Percentiles rank a stretch among this genome's conserved stretches.
Evolutionary conservation across 495 filamentous ascomycete species (phyloP).

Genomic region (Friedmanniomyces simplex): DNA sequence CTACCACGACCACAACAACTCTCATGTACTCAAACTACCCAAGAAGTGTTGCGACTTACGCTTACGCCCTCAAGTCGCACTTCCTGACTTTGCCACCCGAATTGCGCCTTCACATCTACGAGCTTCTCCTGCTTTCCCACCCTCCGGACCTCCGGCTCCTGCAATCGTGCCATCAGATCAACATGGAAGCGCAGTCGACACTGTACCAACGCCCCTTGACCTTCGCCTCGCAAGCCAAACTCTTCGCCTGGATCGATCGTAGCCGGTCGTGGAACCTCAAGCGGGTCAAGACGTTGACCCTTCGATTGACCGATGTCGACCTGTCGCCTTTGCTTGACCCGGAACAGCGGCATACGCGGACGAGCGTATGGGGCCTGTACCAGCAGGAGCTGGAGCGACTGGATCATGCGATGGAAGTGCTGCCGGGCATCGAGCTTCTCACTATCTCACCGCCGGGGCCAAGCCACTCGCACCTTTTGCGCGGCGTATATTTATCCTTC

Average conservation of each 20-base stretch:
- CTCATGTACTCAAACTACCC: neutral
- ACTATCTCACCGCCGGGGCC: neutral
- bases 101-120: slow-evolving; percentile 4
- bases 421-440: neutral
- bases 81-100: slow-evolving; percentile 5
- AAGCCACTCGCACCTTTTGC: neutral
- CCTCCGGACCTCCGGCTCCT: neutral
- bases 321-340: slow-evolving; percentile 7
- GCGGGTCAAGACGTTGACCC: neutral
- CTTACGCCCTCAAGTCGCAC: neutral
- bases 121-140: neutral
- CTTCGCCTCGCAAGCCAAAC: slow-evolving; percentile 9
- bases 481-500: slow-evolving; percentile 2
- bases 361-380: slow-evolving; percentile 8
- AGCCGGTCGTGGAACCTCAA: neutral
- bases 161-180: neutral
- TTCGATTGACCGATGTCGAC: slow-evolving; percentile 12
- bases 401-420: neutral
- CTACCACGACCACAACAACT: no score
- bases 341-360: neutral
- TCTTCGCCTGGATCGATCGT: slow-evolving; percentile 10
- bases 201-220: slow-evolving; percentile 5
- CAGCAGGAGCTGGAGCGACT: slow-evolving; percentile 8
- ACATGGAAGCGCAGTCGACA: slow-evolving; percentile 3
- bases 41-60: neutral